Evolutionary conservation across 176 grass and related monocot species (phyloP), one percentile per base, ranked within the genome.

Genomic region (Sorghum bicolor): DNA sequence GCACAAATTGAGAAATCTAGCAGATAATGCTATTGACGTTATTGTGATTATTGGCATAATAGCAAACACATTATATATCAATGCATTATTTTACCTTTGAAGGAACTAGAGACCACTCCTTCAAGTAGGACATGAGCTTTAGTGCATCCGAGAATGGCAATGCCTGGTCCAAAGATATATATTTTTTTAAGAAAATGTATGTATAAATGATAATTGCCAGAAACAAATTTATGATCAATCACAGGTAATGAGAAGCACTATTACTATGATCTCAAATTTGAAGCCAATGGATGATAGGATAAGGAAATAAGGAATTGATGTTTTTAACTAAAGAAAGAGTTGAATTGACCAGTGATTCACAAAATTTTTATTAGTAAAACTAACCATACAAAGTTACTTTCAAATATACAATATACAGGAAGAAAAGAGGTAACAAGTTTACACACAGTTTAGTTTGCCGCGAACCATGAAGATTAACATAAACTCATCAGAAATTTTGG

Each of bases 51-150:
- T 47, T 10, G 8, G 24, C 70, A 72, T 25, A 44, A 69, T 28
- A 79, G 11, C 58, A 76, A 71, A 40, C 30, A 53, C 7, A 68
- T 60, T 48, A 66, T 22, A 79, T 28, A 74, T 58, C 30, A 12
- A 80, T 70, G n/a, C 26, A 80, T 62, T 0, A 0, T 64, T 71
- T 37, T 90, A 90, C 96, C 96, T 98, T 94, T 50, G 89, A 86
- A 74, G 89, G 85, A 83, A 95, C 83, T 34, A 82, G 77, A 72
- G 87, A 88, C 96, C 96, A 98, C 86, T 95, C 89, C 79, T 93
- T 95, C 79, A 98, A 86, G 85, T 93, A 98, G 88, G 91, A 88
- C 89, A 98, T 93, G 64, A 98, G 89, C 83, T 98, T 98, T 72
- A 95, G 83, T 61, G 92, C 87, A 77, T 98, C 96, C 36, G 96